Evolutionary conservation across 106 monocot genomes (phyloP).

Genomic region (Dioscorea zingiberensis): DNA sequence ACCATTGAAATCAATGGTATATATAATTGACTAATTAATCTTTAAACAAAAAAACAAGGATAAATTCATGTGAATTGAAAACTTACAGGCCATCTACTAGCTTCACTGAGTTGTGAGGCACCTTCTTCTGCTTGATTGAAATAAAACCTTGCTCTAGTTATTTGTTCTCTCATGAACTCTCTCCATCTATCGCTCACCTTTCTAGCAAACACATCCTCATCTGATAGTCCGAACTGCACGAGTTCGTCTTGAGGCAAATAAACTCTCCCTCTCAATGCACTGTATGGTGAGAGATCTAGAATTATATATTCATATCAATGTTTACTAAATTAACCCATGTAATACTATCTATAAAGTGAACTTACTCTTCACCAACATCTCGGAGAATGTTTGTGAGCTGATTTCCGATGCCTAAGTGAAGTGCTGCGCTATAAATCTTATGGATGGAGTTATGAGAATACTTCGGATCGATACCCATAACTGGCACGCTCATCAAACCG

Average conservation of each 20-base stretch:
- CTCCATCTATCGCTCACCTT: slow-evolving; percentile 1
- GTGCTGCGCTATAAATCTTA: slow-evolving; percentile 12
- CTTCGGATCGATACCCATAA: slow-evolving; percentile 22
- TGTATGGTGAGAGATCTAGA: background rate
- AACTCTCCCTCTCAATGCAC: slow-evolving; percentile 32
- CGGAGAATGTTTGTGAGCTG: slow-evolving; percentile 31
- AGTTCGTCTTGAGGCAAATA: slow-evolving; percentile 41
- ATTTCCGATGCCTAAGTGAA: slow-evolving; percentile 17
- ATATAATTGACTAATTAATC: background rate
- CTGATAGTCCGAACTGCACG: background rate
- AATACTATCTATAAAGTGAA: background rate
- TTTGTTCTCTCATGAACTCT: slow-evolving; percentile 5
- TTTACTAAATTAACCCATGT: background rate
- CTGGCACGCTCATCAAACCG: slow-evolving; percentile 28
- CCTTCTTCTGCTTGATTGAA: slow-evolving; percentile 4
- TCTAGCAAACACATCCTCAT: background rate
- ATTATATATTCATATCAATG: background rate
- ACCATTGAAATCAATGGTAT: background rate
- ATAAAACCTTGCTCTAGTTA: background rate
- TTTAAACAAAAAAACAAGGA: background rate
- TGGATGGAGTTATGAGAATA: background rate
- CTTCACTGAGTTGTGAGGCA: background rate
- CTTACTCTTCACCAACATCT: slow-evolving; percentile 34
- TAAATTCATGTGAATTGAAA: background rate
- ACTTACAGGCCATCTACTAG: slow-evolving; percentile 7